Evolutionary conservation across 495 filamentous ascomycete species (phyloP).

Genomic region (Penicillium manginii): DNA sequence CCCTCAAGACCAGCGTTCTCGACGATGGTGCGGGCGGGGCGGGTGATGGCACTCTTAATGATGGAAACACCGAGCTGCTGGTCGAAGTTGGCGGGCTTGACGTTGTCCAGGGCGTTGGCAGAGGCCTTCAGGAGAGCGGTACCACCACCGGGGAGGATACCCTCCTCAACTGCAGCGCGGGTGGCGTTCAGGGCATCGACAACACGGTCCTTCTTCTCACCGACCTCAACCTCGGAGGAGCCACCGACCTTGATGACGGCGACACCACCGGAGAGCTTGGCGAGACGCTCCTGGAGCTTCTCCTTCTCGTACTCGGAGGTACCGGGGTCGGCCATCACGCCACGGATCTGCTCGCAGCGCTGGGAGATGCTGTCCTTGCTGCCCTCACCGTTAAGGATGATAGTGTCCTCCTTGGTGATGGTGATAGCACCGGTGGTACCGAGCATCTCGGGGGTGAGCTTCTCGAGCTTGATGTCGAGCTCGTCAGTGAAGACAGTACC

Average conservation of each 20-base stretch:
- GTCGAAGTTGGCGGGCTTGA: conserved; percentile 95
- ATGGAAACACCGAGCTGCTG: conserved; percentile 98
- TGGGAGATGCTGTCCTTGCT: conserved; percentile 92
- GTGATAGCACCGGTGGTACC: conserved; percentile 97
- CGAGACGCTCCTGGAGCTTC: conserved; percentile 99
- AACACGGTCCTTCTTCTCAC: conserved; percentile 99
- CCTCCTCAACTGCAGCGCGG: conserved; percentile 96
- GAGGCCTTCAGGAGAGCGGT: conserved; percentile 98
- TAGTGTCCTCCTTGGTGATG: conserved; percentile 99
- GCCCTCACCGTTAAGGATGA: conserved; percentile 96
- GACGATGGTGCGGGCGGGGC: conserved; percentile 89
- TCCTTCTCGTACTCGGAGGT: conserved; percentile 99
- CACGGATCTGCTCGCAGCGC: conserved; percentile 98
- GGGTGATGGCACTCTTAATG: conserved; percentile 95
- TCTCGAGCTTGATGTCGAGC: conserved; percentile 98
- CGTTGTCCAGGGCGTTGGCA: conserved; percentile 76
- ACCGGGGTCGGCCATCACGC: conserved; percentile 87
- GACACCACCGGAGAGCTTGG: conserved; percentile 98
- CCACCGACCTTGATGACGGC: conserved; percentile 99
- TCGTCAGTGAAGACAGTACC: conserved; percentile 97
- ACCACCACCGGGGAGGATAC: conserved; percentile 97
- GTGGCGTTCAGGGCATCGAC: conserved; percentile 98
- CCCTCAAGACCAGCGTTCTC: conserved; percentile 98
- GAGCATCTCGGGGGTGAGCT: conserved; percentile 93
- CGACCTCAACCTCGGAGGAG: conserved; percentile 95